Conservation (phyloP, 148 eudicot species). For the Cornus florida region DNA sequence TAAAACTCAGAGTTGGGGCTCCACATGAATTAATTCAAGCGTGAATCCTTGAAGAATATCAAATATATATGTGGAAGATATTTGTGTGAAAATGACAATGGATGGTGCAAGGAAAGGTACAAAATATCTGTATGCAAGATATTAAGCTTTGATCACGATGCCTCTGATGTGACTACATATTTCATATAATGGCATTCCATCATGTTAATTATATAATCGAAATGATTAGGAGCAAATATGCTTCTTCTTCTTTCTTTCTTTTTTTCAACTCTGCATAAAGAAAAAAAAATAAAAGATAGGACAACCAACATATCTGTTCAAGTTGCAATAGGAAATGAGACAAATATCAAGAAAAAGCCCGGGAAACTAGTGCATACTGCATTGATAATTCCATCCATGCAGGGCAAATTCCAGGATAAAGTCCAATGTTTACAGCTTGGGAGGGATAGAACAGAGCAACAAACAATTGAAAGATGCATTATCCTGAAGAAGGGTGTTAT, state of each 20-base stretch:
- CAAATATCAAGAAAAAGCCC: not conserved
- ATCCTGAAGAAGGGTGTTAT: too few relatives aligned
- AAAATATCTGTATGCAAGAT: not conserved
- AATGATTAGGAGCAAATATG: too few relatives aligned
- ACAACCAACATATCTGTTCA: not conserved
- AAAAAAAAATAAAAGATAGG: not conserved
- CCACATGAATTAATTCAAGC: not conserved
- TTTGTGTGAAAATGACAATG: not conserved
- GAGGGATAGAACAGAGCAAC: not conserved
- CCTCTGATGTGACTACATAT: constrained; percentile 3
- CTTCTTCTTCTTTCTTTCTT: too few relatives aligned
- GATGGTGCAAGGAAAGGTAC: not conserved
- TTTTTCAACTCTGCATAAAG: too few relatives aligned
- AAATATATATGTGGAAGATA: not conserved
- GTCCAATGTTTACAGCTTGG: too few relatives aligned
- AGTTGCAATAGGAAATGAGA: not conserved
- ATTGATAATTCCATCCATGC: too few relatives aligned
- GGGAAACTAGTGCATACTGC: too few relatives aligned
- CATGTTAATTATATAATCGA: not conserved
- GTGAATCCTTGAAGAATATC: not conserved
- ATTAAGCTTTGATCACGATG: not conserved
- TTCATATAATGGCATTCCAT: not conserved
- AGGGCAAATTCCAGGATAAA: too few relatives aligned
- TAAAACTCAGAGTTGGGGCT: not conserved
- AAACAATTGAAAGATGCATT: too few relatives aligned